phyloP scores from a whole-genome alignment of 768 basidiomycete species.

The Trametes punicea region DNA sequence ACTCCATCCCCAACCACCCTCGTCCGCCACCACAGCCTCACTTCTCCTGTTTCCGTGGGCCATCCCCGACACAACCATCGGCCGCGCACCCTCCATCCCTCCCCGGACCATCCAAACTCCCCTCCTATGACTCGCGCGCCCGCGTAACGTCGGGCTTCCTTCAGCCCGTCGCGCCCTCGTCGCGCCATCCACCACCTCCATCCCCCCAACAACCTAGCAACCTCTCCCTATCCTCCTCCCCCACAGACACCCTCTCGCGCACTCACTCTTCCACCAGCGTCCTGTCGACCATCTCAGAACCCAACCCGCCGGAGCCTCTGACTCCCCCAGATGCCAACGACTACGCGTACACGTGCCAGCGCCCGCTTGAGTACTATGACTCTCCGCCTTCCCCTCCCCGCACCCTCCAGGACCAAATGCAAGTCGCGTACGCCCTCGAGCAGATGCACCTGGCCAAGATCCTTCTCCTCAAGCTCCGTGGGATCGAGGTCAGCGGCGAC shows the following conservation, averaged over 20 bases:
- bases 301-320: conserved; percentile 24
- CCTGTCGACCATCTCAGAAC: conserved; percentile 22
- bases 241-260: conserved; percentile 17
- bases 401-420: conserved; percentile 60
- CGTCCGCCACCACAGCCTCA: not conserved
- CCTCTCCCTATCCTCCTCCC: conserved; percentile 15
- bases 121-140: conserved; percentile 16
- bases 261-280: conserved; percentile 26
- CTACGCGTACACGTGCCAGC: conserved; percentile 30
- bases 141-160: not conserved
- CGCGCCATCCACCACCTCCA: conserved; percentile 18
- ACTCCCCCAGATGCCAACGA: conserved; percentile 29
- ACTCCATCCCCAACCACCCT: conserved; percentile 4
- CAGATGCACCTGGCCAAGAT: conserved; percentile 65
- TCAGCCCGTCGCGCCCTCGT: conserved; percentile 23
- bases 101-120: conserved; percentile 3
- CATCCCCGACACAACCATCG: not conserved
- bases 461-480: conserved; percentile 56
- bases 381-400: conserved; percentile 40
- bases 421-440: conserved; percentile 64
- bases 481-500: conserved; percentile 56
- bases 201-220: not conserved
- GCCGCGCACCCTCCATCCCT: not conserved
- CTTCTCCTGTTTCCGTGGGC: not conserved
- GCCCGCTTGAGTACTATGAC: conserved; percentile 41